These are phyloP conservation scores for Aegilops sharonensis DNA, from an alignment of 176 grass and related monocot species.

Conservation along the genomic window DNA sequence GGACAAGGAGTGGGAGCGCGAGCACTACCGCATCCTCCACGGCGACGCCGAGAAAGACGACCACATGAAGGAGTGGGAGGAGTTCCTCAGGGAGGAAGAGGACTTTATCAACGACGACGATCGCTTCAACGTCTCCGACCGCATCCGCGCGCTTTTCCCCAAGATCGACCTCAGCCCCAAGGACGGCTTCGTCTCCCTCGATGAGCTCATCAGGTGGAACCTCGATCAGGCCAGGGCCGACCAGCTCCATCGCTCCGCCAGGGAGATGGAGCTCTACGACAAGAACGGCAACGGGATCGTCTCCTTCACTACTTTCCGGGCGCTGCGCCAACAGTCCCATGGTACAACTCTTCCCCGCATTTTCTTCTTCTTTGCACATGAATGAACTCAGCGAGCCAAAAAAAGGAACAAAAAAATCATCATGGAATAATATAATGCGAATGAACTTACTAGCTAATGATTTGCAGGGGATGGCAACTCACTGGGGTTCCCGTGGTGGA, in stretches of 20 bases:
- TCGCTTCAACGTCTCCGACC: constrained; percentile 64
- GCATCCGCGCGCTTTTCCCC: constrained; percentile 69
- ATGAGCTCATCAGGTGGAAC: constrained; percentile 70
- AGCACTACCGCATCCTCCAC: constrained; percentile 62
- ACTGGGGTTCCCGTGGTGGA: constrained; percentile 65
- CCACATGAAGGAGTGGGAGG: constrained; percentile 78
- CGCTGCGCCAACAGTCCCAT: constrained; percentile 18
- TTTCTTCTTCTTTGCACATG: neutral
- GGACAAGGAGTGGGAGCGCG: constrained; percentile 77
- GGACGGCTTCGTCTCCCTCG: constrained; percentile 65
- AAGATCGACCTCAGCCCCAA: constrained; percentile 59
- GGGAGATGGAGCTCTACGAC: constrained; percentile 85
- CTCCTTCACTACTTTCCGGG: constrained; percentile 50
- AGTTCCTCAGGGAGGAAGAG: constrained; percentile 69
- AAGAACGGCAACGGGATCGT: constrained; percentile 65
- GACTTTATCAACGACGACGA: constrained; percentile 73
- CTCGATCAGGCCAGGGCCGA: constrained; percentile 58
- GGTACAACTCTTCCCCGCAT: constrained; percentile 9
- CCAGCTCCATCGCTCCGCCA: constrained; percentile 55
- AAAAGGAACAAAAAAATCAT: neutral
- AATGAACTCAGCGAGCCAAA: neutral
- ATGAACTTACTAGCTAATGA: neutral
- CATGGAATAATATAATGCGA: neutral
- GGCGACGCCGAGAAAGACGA: constrained; percentile 30
- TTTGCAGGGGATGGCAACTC: constrained; percentile 40